phyloP scores from a whole-genome alignment of 805 yeast genomes.

The Komagataella pastoris region DNA sequence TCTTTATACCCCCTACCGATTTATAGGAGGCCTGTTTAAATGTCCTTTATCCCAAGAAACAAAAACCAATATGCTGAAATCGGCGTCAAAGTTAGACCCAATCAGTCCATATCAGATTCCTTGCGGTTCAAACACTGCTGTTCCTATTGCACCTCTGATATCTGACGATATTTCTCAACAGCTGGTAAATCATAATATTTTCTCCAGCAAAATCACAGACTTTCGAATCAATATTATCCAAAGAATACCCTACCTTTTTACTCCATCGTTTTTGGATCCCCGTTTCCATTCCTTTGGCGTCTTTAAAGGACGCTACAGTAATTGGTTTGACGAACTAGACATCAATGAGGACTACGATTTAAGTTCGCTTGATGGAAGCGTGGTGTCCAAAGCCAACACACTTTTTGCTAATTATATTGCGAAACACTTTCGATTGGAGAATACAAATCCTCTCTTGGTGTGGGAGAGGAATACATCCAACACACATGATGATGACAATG shows the following conservation, averaged over 20 bases:
- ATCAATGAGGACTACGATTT: slow-evolving; percentile 37
- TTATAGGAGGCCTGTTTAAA: slow-evolving; percentile 52
- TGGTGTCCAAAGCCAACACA: slow-evolving; percentile 17
- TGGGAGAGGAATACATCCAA: neutral
- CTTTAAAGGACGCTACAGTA: slow-evolving; percentile 6
- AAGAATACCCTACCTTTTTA: slow-evolving; percentile 43
- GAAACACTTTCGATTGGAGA: neutral
- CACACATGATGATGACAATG: neutral
- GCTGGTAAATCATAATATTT: slow-evolving; percentile 22
- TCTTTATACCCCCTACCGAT: slow-evolving; percentile 39
- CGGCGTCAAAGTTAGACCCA: slow-evolving; percentile 1
- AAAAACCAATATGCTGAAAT: slow-evolving; percentile 12
- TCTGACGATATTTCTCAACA: slow-evolving; percentile 39
- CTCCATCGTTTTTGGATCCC: slow-evolving; percentile 27
- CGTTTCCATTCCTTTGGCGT: slow-evolving; percentile 1
- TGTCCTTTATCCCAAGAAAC: slow-evolving; percentile 24
- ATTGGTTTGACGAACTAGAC: slow-evolving; percentile 35
- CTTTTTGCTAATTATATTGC: slow-evolving; percentile 8
- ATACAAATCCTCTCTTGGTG: neutral
- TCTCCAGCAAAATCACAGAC: slow-evolving; percentile 6
- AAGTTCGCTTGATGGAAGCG: slow-evolving; percentile 20
- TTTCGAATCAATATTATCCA: slow-evolving; percentile 15
- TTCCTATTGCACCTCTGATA: slow-evolving; percentile 42
- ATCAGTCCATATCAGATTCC: slow-evolving; percentile 6
- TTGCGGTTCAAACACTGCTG: slow-evolving; percentile 22